A percentile compares a stretch with the other conserved stretches of the same genome.
Evolutionary conservation across 768 basidiomycete species (phyloP).

Genomic region (Rubroboletus pulcherrimus): DNA sequence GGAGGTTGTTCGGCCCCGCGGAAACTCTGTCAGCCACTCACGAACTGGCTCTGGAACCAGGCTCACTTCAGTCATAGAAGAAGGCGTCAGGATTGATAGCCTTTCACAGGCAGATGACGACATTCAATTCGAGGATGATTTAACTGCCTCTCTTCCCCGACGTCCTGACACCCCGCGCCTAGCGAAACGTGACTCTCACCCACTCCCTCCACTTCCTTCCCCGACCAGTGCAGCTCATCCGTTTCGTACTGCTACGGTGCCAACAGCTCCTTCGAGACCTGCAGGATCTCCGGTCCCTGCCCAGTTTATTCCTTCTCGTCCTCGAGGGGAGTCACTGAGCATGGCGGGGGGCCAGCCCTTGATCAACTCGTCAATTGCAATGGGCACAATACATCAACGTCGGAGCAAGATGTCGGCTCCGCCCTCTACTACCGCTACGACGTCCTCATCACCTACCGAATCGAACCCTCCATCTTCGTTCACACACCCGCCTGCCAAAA

Average conservation of each 20-base stretch:
- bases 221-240: constrained; percentile 34
- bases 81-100: constrained; percentile 41
- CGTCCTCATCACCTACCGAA: constrained; percentile 34
- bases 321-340: constrained; percentile 54
- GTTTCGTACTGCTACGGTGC: constrained; percentile 24
- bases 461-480: constrained; percentile 36
- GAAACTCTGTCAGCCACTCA: constrained; percentile 49
- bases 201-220: constrained; percentile 63
- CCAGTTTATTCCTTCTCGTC: constrained; percentile 43
- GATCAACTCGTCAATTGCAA: constrained; percentile 56
- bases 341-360: constrained; percentile 33
- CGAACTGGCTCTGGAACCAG: constrained; percentile 54
- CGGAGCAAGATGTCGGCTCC: constrained; percentile 64
- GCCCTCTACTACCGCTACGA: constrained; percentile 32
- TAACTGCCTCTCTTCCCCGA: constrained; percentile 28
- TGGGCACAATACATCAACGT: constrained; percentile 68
- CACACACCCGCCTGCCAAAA: constrained; percentile 29
- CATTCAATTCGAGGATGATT: constrained; percentile 29
- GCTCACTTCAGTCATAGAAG: constrained; percentile 62
- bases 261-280: constrained; percentile 29
- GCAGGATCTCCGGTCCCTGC: constrained; percentile 48
- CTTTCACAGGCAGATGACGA: constrained; percentile 25
- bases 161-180: constrained; percentile 42
- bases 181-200: constrained; percentile 53
- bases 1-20: constrained; percentile 42